These are phyloP conservation scores for Aspergillus sp. DNA, from an alignment of 2,329 filamentous ascomycete genomes.

Conservation along the genomic window DNA sequence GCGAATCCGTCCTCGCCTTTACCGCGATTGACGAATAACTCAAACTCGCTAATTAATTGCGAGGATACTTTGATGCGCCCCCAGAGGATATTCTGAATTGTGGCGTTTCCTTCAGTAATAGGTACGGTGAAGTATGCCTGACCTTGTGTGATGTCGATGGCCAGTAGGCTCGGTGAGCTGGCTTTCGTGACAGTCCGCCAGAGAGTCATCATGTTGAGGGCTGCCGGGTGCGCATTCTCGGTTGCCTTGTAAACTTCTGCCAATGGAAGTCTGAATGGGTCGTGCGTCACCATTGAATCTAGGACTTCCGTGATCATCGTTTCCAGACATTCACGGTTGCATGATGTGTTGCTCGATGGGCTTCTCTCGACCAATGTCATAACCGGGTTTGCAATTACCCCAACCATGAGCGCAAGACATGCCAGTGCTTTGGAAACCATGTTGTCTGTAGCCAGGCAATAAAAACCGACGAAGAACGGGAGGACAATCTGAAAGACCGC, in stretches of 20 bases:
- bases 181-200: conserved; percentile 1
- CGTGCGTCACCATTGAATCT: background rate
- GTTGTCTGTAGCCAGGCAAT: no score
- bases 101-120: background rate
- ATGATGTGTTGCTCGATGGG: background rate
- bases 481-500: no score
- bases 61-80: background rate
- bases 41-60: background rate
- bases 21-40: conserved; percentile 1
- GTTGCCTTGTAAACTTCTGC: background rate
- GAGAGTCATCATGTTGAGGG: conserved; percentile 1
- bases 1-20: background rate
- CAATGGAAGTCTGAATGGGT: background rate
- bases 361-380: no score
- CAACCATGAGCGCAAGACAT: no score
- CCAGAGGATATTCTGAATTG: background rate
- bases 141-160: background rate
- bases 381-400: no score
- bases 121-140: background rate
- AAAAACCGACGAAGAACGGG: no score
- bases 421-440: no score
- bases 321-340: background rate
- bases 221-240: background rate
- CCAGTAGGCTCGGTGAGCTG: background rate
- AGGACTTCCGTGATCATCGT: background rate